Percentiles rank a stretch among this genome's conserved stretches.
These are phyloP conservation scores for Fomitopsis pulvina DNA, from an alignment of 768 basidiomycete species.

Conservation along the genomic window DNA sequence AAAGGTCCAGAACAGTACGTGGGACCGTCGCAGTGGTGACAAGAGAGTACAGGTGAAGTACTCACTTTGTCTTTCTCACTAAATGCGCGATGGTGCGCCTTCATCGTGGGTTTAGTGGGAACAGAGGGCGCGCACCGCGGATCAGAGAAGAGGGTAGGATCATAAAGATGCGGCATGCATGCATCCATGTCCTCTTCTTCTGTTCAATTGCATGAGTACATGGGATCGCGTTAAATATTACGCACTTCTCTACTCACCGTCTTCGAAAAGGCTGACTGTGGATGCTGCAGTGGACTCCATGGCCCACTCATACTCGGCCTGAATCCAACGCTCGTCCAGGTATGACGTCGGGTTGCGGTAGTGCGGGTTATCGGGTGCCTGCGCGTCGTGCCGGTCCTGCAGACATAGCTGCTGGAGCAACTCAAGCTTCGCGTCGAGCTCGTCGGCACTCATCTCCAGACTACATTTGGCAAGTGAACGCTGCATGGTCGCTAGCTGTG, in stretches of 20 bases:
- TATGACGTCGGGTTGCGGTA: slow-evolving; percentile 6
- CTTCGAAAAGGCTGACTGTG: slow-evolving; percentile 6
- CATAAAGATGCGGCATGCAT: slow-evolving; percentile 14
- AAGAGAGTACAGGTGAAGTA: not conserved
- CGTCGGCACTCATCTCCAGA: slow-evolving; percentile 7
- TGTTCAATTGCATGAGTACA: not conserved
- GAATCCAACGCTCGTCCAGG: slow-evolving; percentile 12
- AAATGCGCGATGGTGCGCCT: slow-evolving; percentile 4
- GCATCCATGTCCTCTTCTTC: slow-evolving; percentile 16
- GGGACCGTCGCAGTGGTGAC: not conserved
- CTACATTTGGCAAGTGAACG: slow-evolving; percentile 1
- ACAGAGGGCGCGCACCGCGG: slow-evolving; percentile 1
- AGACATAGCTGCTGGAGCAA: slow-evolving; percentile 16
- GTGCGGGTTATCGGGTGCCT: slow-evolving; percentile 7
- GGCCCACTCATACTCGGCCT: slow-evolving; percentile 14
- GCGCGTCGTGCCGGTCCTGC: not conserved
- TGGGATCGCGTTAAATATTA: not conserved
- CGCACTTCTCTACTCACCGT: not conserved
- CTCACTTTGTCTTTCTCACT: slow-evolving; percentile 15
- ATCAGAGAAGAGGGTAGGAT: slow-evolving; percentile 15
- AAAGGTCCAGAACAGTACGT: not conserved
- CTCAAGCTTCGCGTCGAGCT: slow-evolving; percentile 18
- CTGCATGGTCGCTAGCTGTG: slow-evolving; percentile 10
- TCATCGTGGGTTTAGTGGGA: not conserved
- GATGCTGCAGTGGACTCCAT: slow-evolving; percentile 12